Base-by-base conservation (phyloP, 1,284 basidiomycete species). In the Bjerkandera adusta region DNA sequence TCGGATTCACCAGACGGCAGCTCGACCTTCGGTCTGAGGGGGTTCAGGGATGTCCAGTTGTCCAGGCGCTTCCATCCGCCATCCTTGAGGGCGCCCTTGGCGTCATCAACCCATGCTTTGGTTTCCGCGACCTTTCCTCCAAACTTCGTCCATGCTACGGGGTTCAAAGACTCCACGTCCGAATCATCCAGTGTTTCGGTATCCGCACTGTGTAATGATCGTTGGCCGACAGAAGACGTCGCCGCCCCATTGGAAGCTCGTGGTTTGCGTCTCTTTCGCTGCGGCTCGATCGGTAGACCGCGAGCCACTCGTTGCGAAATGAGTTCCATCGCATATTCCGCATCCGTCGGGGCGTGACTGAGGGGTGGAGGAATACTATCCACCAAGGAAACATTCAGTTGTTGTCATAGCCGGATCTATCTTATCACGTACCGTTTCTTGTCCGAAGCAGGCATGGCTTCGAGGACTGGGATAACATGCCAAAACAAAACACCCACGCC, bases 281-380 rank as follows among this genome's bases (percentile, higher is more conserved):
- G 57, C 13, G 57, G 56, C 15, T 57, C 57, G 25, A 65, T 51
- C 4, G 59, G 58, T 32, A 81, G 66, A 11, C 83, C 82, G 24
- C 70, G 66, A 29, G 77, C 72, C 8, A 85, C 71, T 3, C 84
- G 75, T 48, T 73, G 69, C 1, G 81, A 75, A 29, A 86, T 84
- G 8, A 86, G 57, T 26, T 81, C 74, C 77, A 85, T 84, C 1
- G 84, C 82, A 55, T 81, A 68, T 45, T 86, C 81, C 1, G 78
- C 73, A 57, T 87, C 82, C 4, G 81, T 85, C 0, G 83, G 83
- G 5, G 75, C 74, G 48, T 77, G 71, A 21, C 54, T 53, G 37
- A 85, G 70, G 3, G 70, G 64, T 4, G 70, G 66, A 11, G 77
- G 78, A 13, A 82, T 45, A 24, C 60, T 64, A 26, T 13, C 18